These are phyloP conservation scores for Phoma sp. DNA, from an alignment of 2,329 filamentous ascomycete genomes.

Conservation along the genomic window DNA sequence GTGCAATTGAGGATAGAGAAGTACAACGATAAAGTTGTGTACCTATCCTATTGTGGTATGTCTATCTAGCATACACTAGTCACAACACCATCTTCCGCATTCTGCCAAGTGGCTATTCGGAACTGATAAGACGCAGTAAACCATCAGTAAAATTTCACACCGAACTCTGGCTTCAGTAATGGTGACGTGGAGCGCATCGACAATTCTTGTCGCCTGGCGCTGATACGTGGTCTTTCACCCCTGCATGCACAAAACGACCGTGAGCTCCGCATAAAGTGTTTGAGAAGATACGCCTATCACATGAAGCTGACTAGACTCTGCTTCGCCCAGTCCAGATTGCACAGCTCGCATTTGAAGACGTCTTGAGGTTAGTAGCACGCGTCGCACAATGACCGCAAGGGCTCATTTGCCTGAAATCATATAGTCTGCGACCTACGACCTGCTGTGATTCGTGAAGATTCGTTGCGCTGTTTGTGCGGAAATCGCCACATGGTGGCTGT, in stretches of 20 bases:
- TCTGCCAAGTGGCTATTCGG: no score
- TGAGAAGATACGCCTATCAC: neutral
- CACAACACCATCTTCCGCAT: neutral
- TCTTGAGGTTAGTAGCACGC: neutral
- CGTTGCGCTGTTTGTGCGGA: constrained; percentile 22
- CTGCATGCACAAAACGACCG: constrained; percentile 2
- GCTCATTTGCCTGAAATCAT: constrained; percentile 14
- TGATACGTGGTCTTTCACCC: neutral
- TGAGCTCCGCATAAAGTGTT: constrained; percentile 1
- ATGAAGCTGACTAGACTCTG: neutral
- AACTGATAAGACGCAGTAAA: neutral
- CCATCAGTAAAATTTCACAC: neutral
- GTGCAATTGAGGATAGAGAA: no score
- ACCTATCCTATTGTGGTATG: neutral
- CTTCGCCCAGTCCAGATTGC: neutral
- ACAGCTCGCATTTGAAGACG: constrained; percentile 8
- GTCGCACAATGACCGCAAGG: neutral
- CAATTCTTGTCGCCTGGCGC: constrained; percentile 1
- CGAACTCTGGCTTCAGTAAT: neutral
- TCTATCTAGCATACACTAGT: neutral
- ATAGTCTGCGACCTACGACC: neutral
- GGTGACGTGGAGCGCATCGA: neutral
- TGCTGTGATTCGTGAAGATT: constrained; percentile 28
- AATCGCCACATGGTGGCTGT: constrained; percentile 20
- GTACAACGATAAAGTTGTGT: no score